Base-by-base conservation (phyloP, 768 basidiomycete species). In the Russula brevipes region DNA sequence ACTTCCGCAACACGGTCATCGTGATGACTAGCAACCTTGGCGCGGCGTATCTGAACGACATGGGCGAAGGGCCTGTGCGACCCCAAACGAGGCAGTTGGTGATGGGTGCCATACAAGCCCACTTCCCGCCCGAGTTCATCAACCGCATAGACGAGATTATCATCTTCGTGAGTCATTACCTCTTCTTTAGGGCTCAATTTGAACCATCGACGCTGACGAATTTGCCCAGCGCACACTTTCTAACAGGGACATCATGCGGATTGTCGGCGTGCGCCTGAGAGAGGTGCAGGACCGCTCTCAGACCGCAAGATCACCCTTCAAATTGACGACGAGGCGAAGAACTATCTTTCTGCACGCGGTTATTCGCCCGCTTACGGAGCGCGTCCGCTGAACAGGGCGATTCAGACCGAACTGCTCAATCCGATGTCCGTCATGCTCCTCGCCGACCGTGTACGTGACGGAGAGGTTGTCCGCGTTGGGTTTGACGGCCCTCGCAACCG, bases 1-100 rank as follows among this genome's bases (percentile, higher is more conserved):
- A 91, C 74, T 94, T 93, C 81, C 81, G 86, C 61, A 95, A 94
- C 72, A 91, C 92, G 1, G 90, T 96, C 71, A 92, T 96, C 72
- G 89, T 94, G 74, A 89, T 96, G 85, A 96, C 94, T 4, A 93
- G 91, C 54, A 98, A 98, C 72, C 80, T 96, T 19, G 94, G 91
- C 49, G 88, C 90, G 5, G 78, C 80, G 24, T 89, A 82, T 75
- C 79, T 92, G 52, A 84, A 88, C 60, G 91, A 91, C 54, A 82
- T 88, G 78, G 81, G 80, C 3, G 84, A 87, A 63, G 91, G 91
- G 4, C 78, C 83, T 0, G 84, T 96, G 55, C 83, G 77, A 19
- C 71, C 81, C 0, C 75, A 80, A 54, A 88, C 88, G 5, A 81
- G 78, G 63, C 72, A 80, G 39, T 74, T 88, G 54, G 94, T 98